Evolutionary conservation across 2,329 filamentous ascomycete genomes (phyloP), one percentile per base, ranked within the genome.

Genomic region (Dactylellina drechsleri): DNA sequence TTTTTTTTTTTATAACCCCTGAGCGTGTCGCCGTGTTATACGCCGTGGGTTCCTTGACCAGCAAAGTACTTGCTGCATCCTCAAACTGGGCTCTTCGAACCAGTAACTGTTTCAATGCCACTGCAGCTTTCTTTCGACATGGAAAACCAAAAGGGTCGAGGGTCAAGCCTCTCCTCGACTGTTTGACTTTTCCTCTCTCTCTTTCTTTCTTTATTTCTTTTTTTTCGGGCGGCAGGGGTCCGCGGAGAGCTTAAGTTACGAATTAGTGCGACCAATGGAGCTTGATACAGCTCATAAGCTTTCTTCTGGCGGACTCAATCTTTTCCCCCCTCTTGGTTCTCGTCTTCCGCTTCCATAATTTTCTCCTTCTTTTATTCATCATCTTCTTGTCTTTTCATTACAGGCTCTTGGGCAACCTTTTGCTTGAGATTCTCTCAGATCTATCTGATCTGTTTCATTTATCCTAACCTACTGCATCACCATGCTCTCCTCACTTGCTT

Each of bases 401-500:
- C 31, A 10, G 31, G 31, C 31, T 36, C 31, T 23, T 36, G 31
- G 1, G 20, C 12, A 31, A 50, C 26, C 26, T 47, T 47, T 13
- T 47, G 13, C 43, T 47, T n/a, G 43, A 8, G 7, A n/a, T 47
- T n/a, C 43, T 47, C 7, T 47, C 8, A 45, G 18, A 26, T 23
- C 49, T n/a, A 16, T 20, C 10, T 40, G 6, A 36, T n/a, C 15
- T 43, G 4, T 13, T 45, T 26, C 18, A 7, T 59, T 43, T 18
- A 50, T 53, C 20, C 26, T 26, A 40, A 20, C 7, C n/a, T 15
- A 49, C 28, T 4, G 20, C 18, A 47, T 67, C 16, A 60, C 26
- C 1, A 68, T 68, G 56, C 57, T 56, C 49, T 61, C 65, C 47
- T 68, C 65, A 40, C 54, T 68, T 49, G 49, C 57, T 47, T 68